Evolutionary conservation across 1,139 yeast species (phyloP), one percentile per base, ranked within the genome.

Genomic region (Arxiozyma heterogenica): DNA sequence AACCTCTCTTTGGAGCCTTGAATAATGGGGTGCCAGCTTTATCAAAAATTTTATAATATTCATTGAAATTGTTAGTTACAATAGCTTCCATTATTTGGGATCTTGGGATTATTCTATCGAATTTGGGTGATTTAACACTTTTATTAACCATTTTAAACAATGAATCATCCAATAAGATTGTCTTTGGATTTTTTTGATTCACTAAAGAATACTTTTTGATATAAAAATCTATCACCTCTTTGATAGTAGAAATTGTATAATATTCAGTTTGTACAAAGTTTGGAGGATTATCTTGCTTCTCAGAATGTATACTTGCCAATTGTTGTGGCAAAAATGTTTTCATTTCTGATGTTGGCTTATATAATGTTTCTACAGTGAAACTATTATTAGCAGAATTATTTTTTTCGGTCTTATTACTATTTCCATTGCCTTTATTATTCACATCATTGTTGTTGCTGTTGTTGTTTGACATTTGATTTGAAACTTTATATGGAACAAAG

Each of bases 241-340:
- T 80, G 25, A 90, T 65, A 53, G 86, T 87, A 7, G 71, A 69
- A 1, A 77, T 69, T 0, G 83, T 75, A 64, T 83, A 88, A 47
- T 73, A 76, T 1, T 64, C 59, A 53, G 69, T 70, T 58, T 61
- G 75, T 6, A 68, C 70, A 53, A 69, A 61, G 51, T 71, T 74
- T n/a, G 75, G 56, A 25, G 73, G 75, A 54, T 76, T 76, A 11
- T n/a, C 41, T 22, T n/a, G 4, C 21, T 45, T 39, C n/a, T 45
- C 21, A 21, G 49, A 15, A 21, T 38, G 38, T 17, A 34, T 20
- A 4, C n/a, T 15, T 9, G 23, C 15, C 18, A 34, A 21, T 34
- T 46, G 49, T 38, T 34, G 41, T 8, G 30, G 2, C 64, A 85
- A 78, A 41, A 87, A 71, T 59, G 67, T 68, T 53, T 81, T 73